Conservation (phyloP, 192 early-diverging fungal genomes). For the Geranomyces michiganensis region DNA sequence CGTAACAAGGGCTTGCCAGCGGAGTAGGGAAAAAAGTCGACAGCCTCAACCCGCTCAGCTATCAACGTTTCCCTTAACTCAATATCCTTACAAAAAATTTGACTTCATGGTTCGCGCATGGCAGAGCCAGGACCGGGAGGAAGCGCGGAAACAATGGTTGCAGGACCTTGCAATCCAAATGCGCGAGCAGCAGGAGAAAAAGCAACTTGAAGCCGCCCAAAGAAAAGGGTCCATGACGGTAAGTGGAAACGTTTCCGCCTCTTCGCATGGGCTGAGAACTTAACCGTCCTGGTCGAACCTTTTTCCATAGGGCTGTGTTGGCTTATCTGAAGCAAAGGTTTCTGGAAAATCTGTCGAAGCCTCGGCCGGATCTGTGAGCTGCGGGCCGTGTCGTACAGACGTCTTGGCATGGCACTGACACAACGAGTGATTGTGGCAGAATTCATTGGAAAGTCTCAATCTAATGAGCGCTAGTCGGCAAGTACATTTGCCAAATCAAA, state of each 20-base stretch:
- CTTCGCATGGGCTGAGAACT: neutral
- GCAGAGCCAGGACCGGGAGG: slow-evolving; percentile 2
- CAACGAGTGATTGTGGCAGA: too few relatives aligned
- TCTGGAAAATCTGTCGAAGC: neutral
- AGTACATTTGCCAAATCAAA: neutral
- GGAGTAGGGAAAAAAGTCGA: too few relatives aligned
- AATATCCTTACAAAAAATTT: too few relatives aligned
- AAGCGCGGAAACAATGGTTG: slow-evolving; percentile 1
- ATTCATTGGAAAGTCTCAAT: neutral
- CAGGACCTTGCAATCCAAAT: slow-evolving; percentile 1
- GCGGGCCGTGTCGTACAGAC: too few relatives aligned
- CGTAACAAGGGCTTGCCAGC: too few relatives aligned
- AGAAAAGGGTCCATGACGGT: neutral
- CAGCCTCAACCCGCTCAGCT: too few relatives aligned
- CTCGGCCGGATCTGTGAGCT: neutral
- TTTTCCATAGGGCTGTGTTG: neutral
- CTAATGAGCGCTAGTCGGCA: neutral
- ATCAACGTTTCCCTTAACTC: too few relatives aligned
- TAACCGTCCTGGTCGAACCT: neutral
- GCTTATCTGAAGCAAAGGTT: neutral
- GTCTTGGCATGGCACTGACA: neutral
- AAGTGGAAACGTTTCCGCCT: neutral
- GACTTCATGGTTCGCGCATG: slow-evolving; percentile 11
- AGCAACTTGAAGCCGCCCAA: slow-evolving; percentile 9
- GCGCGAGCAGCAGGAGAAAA: slow-evolving; percentile 3